Base-by-base conservation (phyloP, 2,329 filamentous ascomycete genomes). In the Nakataea oryzae region DNA sequence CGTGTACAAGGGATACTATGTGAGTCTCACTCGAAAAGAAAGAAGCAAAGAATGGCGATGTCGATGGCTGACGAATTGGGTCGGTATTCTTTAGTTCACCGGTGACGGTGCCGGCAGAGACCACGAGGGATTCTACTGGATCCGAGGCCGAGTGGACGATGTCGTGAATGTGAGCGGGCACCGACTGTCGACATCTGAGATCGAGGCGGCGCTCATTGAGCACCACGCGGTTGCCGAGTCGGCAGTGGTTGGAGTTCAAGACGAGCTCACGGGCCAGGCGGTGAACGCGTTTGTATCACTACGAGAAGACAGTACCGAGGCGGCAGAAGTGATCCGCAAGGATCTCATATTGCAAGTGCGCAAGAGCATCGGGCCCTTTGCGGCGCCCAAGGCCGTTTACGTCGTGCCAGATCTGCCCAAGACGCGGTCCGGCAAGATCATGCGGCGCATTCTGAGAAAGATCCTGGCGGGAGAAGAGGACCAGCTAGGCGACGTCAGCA, bases 41-140 rank as follows among this genome's bases (percentile, higher is more conserved):
- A 55, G 57, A 2, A 27, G 21, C n/a, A 47, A 47, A 7, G 6
- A 3, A 47, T 47, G 41, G 21, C 27, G 27, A 28, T 1, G 29
- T 11, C 17, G 27, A 1, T 24, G 4, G n/a, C 58, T 65, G 58
- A 65, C 59, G 50, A 2, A 7, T 5, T 55, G 12, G 1, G 34
- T 29, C 17, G 58, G 50, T 13, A 8, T 54, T n/a, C 32, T 55
- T 59, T 50, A 91, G 87, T 96, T 95, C 79, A 95, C 91, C 21
- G 91, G 91, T 63, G 95, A 99, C 73, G 95, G 95, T 72, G 95
- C 95, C 62, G 95, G 90, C 64, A 90, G 95, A 72, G 95, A 99
- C 74, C 90, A 96, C 76, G 95, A 99, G 71, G 95, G 95, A 63
- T 99, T 97, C 82, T 99, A 97, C 86, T 99, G 95, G 95, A 99